Evolutionary conservation across 257 asterid genomes (phyloP), one percentile per base, ranked within the genome.

Genomic region (Linderniella brevidens): DNA sequence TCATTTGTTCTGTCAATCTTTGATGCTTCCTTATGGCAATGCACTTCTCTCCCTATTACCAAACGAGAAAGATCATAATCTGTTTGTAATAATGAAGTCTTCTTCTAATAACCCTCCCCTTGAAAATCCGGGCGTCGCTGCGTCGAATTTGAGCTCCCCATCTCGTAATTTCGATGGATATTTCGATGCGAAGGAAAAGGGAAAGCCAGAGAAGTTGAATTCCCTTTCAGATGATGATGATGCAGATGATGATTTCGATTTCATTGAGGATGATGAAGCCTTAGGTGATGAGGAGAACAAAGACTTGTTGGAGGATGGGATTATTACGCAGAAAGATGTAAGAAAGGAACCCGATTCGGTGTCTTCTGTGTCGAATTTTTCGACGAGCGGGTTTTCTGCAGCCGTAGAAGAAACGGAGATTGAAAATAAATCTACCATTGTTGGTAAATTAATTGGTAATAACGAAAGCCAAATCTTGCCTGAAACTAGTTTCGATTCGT

Each of bases 11-110:
- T 78, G 84, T 57, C 96, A 76, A 58, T 65, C 94, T 37, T 50
- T 82, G 68, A 74, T 86, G 81, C 92, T 86, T 63, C 92, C 93
- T 0, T 67, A 81, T 58, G 82, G 83, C 9, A 72, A 62, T 39
- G 81, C 81, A 11, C 88, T 85, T 41, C 48, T 61, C 4, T 76
- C 92, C 11, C 44, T 78, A 16, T 46, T 78, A 19, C 77, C 83
- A n/a, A 55, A 56, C 41, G 65, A 50, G 17, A 62, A 62, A 17
- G 32, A 48, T 52, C 37, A 41, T 2, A 37, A 19, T 10, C 11
- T 47, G 15, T 49, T 51, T 25, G 32, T 25, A 25, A 25, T 25
- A 46, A 64, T 63, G 53, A 48, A 20, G 11, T 55, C 13, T n/a
- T 47, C 62, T 14, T 44, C 52, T 29, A 11, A 29, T 35, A 59